Percentiles rank a stretch among this genome's conserved stretches.
Evolutionary conservation across 805 yeast genomes (phyloP).

Genomic region (Lipomyces yamadae): DNA sequence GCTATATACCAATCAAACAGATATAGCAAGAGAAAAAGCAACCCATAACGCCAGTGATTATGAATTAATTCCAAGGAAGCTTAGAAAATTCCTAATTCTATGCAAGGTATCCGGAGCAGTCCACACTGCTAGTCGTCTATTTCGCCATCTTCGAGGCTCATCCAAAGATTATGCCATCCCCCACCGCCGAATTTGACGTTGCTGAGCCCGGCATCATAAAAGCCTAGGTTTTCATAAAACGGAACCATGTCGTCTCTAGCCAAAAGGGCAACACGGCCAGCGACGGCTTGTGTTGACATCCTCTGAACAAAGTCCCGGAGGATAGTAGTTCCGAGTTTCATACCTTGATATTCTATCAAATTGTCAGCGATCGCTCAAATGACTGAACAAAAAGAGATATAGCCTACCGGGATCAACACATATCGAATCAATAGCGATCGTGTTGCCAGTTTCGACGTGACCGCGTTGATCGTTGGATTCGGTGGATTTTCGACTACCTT

Average conservation of each 20-base stretch:
- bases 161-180: constrained; percentile 62
- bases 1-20: background rate
- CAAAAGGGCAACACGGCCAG: constrained; percentile 68
- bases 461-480: constrained; percentile 49
- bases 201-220: constrained; percentile 67
- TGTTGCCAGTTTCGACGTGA: constrained; percentile 74
- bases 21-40: background rate
- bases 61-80: background rate
- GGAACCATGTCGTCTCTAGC: constrained; percentile 71
- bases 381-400: background rate
- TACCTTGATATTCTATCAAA: constrained; percentile 62
- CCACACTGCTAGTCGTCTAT: constrained; percentile 49
- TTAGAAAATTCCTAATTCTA: background rate
- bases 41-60: background rate
- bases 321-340: constrained; percentile 79
- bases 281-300: constrained; percentile 83
- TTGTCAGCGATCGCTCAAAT: background rate
- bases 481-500: constrained; percentile 38
- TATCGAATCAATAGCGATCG: constrained; percentile 81
- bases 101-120: background rate
- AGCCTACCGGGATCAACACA: constrained; percentile 63
- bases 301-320: constrained; percentile 90
- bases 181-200: constrained; percentile 61
- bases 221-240: constrained; percentile 84
- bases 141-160: constrained; percentile 47